phyloP scores from a whole-genome alignment of 257 asterid species.

The Hygrophila difformis region DNA sequence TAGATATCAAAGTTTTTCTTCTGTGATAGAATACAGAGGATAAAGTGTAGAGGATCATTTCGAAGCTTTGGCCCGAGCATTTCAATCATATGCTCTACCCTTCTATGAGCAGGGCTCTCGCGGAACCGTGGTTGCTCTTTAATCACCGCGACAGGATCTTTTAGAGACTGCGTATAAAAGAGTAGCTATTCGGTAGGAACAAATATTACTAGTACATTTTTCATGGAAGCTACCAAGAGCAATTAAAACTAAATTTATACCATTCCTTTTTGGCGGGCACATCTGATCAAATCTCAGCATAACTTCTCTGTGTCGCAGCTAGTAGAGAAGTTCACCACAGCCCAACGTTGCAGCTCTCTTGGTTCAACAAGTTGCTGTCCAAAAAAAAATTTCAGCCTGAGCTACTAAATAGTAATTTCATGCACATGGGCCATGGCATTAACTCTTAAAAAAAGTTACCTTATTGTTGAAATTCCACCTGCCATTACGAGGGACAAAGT shows the following conservation, averaged over 20 bases:
- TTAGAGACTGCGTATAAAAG: conserved; percentile 24
- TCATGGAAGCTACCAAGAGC: neutral
- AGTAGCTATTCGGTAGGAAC: neutral
- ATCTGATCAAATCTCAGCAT: conserved; percentile 22
- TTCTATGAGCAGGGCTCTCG: conserved; percentile 29
- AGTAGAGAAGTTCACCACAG: conserved; percentile 55
- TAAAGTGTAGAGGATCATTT: conserved; percentile 36
- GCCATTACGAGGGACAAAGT: conserved; percentile 44
- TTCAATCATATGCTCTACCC: conserved; percentile 57
- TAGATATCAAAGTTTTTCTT: conserved; percentile 58
- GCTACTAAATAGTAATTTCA: neutral
- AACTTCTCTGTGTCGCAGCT: conserved; percentile 27
- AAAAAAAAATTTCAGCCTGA: neutral
- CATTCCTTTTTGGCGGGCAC: conserved; percentile 58
- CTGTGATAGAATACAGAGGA: conserved; percentile 64
- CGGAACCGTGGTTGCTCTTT: conserved; percentile 36
- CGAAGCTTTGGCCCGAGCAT: conserved; percentile 31
- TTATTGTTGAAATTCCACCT: conserved; percentile 69
- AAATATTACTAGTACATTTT: neutral
- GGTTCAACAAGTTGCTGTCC: conserved; percentile 42
- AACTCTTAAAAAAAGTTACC: conserved; percentile 27
- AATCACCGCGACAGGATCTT: conserved; percentile 13
- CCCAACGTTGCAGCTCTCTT: conserved; percentile 35
- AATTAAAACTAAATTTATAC: conserved; percentile 24
- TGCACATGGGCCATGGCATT: too few species aligned